Percentiles rank a stretch among this genome's conserved stretches.
Conservation (phyloP, 106 monocot species). For the Dendrobium officinale region DNA sequence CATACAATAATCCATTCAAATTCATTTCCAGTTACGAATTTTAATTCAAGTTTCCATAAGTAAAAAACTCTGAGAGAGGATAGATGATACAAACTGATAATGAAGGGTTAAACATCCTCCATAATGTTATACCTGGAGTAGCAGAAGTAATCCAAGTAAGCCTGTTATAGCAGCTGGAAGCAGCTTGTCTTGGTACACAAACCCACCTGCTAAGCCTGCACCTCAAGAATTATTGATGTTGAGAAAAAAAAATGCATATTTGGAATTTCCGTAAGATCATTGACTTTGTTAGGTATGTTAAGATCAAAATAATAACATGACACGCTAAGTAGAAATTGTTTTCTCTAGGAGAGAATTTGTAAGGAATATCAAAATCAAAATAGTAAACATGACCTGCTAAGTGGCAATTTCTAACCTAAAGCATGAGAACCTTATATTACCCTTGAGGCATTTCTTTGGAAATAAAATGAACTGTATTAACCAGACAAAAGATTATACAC, state of each 20-base stretch:
- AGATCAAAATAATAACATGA: background rate
- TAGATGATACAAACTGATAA: background rate
- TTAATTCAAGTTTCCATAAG: background rate
- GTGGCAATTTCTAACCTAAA: too few species aligned
- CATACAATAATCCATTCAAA: background rate
- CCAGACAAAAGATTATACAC: background rate
- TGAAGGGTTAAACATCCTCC: background rate
- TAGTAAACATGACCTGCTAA: too few species aligned
- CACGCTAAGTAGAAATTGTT: background rate
- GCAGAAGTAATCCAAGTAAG: slow-evolving; percentile 79
- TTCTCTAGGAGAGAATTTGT: too few species aligned
- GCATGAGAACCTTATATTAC: too few species aligned
- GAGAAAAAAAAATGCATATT: background rate
- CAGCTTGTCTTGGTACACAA: slow-evolving; percentile 72
- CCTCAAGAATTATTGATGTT: background rate
- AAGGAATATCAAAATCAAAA: background rate
- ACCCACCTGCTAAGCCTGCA: slow-evolving; percentile 62
- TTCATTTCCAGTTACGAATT: background rate
- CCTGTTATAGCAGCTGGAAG: slow-evolving; percentile 68
- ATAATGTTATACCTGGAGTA: slow-evolving; percentile 56
- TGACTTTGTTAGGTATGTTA: background rate
- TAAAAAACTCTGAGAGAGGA: background rate
- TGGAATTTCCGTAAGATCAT: too few species aligned
- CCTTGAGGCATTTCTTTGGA: background rate
- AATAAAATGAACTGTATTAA: background rate